Evolutionary conservation across 2,329 filamentous ascomycete species (phyloP), one percentile per base, ranked within the genome.

Genomic region (Hortaea werneckii): DNA sequence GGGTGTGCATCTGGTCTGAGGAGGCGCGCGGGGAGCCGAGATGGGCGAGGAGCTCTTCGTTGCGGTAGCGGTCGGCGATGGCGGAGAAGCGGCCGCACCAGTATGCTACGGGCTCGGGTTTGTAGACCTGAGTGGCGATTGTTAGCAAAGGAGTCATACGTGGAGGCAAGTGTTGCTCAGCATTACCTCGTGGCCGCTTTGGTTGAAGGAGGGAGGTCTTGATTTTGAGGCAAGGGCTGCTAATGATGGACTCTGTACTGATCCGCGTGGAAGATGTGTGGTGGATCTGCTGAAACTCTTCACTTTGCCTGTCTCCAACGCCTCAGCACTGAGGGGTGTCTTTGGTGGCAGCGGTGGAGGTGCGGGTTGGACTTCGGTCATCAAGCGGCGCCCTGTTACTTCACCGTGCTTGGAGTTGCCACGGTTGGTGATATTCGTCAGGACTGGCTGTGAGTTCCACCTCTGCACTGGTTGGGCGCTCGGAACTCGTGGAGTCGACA

Each of bases 81-180:
- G 76, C 65, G 42, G 72, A 65, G 57, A 82, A 81, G 35, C 80
- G 76, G 12, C 80, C 80, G 8, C 71, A 67, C 80, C 80, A 84
- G 60, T 80, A 83, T 2, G 67, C 61, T 1, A 71, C 69, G 5
- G 70, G 63, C 54, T 67, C 56, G 7, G 56, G 48, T 11, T 30
- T 50, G 41, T 37, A 40, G 40, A 61, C 44, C 9, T 35, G 32
- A n/a, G 32, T 35, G 32, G 20, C 20, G 20, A 20, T 20, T 20
- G 20, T 20, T 20, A 20, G 20, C 20, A 20, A 20, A 20, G 20
- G 20, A 20, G 20, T 20, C 20, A 20, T 20, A 20, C 20, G 20
- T 20, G 20, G 20, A 20, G 20, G 20, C 20, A 20, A 20, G 20
- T 20, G 20, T 20, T 20, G 20, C 20, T 20, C 20, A 20, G 20